Conservation (phyloP, 106 monocot species). For the Narthecium ossifragum region DNA sequence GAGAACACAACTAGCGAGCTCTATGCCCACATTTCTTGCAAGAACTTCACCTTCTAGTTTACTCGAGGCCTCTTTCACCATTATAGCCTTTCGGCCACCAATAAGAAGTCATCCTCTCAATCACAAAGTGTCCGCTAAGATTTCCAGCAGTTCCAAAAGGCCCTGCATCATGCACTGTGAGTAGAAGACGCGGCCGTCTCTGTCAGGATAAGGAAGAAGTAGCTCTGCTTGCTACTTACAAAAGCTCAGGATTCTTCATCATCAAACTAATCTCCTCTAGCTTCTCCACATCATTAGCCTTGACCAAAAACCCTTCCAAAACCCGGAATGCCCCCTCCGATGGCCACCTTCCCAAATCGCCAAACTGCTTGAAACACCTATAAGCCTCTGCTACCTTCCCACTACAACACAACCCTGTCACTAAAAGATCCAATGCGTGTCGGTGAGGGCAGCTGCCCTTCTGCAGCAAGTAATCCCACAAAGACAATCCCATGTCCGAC, state of each 20-base stretch:
- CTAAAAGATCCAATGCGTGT: slow-evolving; percentile 77
- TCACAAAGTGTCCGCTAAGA: neutral
- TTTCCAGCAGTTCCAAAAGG: no score
- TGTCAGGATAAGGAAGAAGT: no score
- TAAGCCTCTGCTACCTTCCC: slow-evolving; percentile 48
- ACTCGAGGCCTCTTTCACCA: no score
- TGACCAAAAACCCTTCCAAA: slow-evolving; percentile 49
- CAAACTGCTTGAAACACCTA: slow-evolving; percentile 56
- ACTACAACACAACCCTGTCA: slow-evolving; percentile 54
- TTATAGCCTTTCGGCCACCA: neutral
- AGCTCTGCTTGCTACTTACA: neutral
- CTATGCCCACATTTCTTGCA: no score
- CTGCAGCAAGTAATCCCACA: slow-evolving; percentile 68
- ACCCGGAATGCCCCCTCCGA: slow-evolving; percentile 51
- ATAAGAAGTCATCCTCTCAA: neutral
- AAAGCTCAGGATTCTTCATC: slow-evolving; percentile 29
- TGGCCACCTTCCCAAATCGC: slow-evolving; percentile 61
- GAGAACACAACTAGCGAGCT: no score
- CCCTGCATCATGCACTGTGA: no score
- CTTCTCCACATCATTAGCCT: slow-evolving; percentile 28
- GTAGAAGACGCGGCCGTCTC: no score
- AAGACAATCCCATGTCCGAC: slow-evolving; percentile 49
- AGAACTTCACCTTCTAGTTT: no score
- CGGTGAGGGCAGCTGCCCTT: slow-evolving; percentile 75
- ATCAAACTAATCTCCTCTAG: slow-evolving; percentile 40